phyloP scores from a whole-genome alignment of 805 yeast genomes.

The Wickerhamiella galacta region DNA sequence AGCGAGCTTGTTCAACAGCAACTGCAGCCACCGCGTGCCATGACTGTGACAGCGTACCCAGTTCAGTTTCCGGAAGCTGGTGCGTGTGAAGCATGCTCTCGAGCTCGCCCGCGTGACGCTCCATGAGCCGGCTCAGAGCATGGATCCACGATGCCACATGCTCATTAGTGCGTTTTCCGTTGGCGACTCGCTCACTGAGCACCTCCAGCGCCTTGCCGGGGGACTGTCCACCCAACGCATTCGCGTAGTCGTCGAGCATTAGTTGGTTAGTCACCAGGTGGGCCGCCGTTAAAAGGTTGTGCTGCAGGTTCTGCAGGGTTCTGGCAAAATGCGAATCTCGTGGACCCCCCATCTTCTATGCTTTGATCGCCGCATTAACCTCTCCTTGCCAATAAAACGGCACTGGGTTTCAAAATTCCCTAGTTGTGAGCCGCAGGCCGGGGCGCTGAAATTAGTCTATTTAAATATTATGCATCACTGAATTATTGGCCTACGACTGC shows the following conservation, averaged over 20 bases:
- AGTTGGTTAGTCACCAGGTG: no score
- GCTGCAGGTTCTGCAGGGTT: no score
- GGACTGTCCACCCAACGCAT: conserved; percentile 14
- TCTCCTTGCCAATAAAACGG: no score
- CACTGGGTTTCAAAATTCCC: no score
- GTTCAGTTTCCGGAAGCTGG: conserved; percentile 10
- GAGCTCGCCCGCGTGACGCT: conserved; percentile 32
- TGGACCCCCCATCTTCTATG: no score
- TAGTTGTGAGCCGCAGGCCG: no score
- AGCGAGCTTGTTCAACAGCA: conserved; percentile 19
- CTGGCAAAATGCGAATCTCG: no score
- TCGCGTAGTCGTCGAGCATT: conserved; percentile 10
- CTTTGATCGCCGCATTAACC: no score
- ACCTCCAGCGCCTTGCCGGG: conserved; percentile 47
- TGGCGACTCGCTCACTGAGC: conserved; percentile 38
- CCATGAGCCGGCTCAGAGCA: conserved; percentile 33
- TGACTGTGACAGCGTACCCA: conserved; percentile 19
- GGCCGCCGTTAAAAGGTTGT: no score
- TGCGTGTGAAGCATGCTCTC: conserved; percentile 16
- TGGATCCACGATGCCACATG: conserved; percentile 47
- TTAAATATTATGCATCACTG: no score
- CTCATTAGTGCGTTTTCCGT: conserved; percentile 38
- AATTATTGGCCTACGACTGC: not conserved
- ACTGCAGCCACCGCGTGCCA: conserved; percentile 15
- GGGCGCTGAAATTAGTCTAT: no score